These are phyloP conservation scores for Pleurostoma richardsiae DNA, from an alignment of 2,329 filamentous ascomycete genomes.

Conservation along the genomic window DNA sequence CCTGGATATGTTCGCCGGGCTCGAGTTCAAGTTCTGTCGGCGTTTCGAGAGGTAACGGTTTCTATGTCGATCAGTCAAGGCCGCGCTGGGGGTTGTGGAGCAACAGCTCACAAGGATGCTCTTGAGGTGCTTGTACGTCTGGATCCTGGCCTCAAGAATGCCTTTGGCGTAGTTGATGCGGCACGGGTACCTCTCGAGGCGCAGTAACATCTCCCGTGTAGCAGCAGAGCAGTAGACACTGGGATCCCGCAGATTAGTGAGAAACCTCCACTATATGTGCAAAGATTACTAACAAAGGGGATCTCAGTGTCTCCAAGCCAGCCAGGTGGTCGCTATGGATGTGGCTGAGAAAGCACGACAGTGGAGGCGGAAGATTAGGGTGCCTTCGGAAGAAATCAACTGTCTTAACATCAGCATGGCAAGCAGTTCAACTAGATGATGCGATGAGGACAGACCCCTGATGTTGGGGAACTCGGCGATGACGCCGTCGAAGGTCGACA, in stretches of 20 bases:
- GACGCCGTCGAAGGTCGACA: conserved; percentile 75
- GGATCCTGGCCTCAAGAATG: conserved; percentile 67
- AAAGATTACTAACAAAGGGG: conserved; percentile 57
- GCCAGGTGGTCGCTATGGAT: conserved; percentile 85
- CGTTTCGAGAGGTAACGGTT: conserved; percentile 76
- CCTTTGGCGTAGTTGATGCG: conserved; percentile 77
- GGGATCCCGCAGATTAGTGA: background rate
- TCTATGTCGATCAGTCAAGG: conserved; percentile 33
- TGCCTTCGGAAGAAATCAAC: conserved; percentile 76
- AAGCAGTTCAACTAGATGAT: conserved; percentile 2
- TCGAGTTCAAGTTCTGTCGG: conserved; percentile 71
- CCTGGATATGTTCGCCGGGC: conserved; percentile 63
- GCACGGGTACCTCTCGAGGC: conserved; percentile 72
- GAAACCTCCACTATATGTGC: too few relatives aligned
- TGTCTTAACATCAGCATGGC: conserved; percentile 21
- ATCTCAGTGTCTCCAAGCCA: conserved; percentile 70
- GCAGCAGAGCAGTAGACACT: conserved; percentile 83
- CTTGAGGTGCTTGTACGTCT: conserved; percentile 72
- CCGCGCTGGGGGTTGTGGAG: conserved; percentile 1
- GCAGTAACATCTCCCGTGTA: conserved; percentile 74
- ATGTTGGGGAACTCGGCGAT: conserved; percentile 77
- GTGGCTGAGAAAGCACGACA: conserved; percentile 88
- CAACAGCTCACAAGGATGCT: conserved; percentile 52
- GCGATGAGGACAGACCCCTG: conserved; percentile 39
- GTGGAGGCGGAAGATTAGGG: conserved; percentile 49